Base-by-base conservation (phyloP, 441 rosid species). In the Sinapis alba region DNA sequence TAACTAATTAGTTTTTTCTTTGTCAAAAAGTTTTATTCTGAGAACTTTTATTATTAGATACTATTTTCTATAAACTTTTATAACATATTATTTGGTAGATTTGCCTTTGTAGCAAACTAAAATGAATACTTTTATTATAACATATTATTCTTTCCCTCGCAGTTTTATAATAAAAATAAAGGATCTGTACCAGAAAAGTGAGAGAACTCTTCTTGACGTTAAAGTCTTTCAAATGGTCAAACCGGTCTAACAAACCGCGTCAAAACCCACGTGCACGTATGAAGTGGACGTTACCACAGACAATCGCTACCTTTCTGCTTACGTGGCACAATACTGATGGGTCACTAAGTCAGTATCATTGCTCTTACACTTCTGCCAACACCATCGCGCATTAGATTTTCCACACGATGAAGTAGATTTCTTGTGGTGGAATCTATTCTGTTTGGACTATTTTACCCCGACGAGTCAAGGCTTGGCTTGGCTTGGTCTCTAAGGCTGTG, bases 201-300 rank as follows among this genome's bases (percentile, higher is more conserved):
- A 19, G 67, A 73, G 59, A 50, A 50, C 56, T 50, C 56, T 15
- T 4, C 21, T 67, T 74, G 78, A 68, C 78, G 68, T 68, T 15
- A 68, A 75, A 75, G 79, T 70, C 71, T 45, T 41, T 9, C 7
- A 43, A 69, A 63, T 53, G 61, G 79, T 76, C 79, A 56, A 75
- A 60, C 43, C 56, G 68, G 78, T 68, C 32, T 36, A 61, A 68
- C 63, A 68, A 75, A 67, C 30, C 79, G 79, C 74, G 78, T 75
- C 68, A 60, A 38, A 69, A 54, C 16, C 75, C 79, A 76, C 66
- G 79, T 76, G 71, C 71, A 75, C 64, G 60, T 53, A 63, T 63
- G 70, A 76, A 69, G 75, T 69, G 65, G 61, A 63, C 79, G 53
- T 69, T 21, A 69, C 53, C 79, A 41, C 15, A 69, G 75, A 54